These are phyloP conservation scores for Nakazawaea sp. DNA, from an alignment of 805 yeast species.

Conservation along the genomic window DNA sequence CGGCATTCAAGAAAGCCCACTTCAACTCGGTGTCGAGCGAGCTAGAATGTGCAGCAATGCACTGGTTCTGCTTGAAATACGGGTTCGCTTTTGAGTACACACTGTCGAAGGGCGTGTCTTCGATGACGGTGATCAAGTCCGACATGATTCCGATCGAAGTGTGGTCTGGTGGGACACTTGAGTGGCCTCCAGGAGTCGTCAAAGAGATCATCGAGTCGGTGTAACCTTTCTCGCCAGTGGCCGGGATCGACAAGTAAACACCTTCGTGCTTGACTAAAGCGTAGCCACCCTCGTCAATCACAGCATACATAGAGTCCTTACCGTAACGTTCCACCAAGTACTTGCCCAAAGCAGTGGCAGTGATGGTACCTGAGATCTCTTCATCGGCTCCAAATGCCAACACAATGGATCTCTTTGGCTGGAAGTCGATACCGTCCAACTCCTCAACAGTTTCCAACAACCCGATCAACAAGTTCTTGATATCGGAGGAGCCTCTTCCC, in stretches of 20 bases:
- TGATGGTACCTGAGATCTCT: slow-evolving; percentile 55
- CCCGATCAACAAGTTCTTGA: slow-evolving; percentile 60
- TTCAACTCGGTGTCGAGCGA: slow-evolving; percentile 20
- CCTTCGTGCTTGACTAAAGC: slow-evolving; percentile 34
- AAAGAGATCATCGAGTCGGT: slow-evolving; percentile 36
- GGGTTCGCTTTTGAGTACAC: slow-evolving; percentile 50
- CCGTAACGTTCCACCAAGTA: slow-evolving; percentile 50
- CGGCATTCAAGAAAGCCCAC: slow-evolving; percentile 28
- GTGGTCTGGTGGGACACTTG: slow-evolving; percentile 73
- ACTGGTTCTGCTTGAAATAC: slow-evolving; percentile 49
- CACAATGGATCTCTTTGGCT: slow-evolving; percentile 54
- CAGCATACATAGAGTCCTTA: slow-evolving; percentile 43
- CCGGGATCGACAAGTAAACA: slow-evolving; percentile 44
- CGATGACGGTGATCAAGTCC: slow-evolving; percentile 46
- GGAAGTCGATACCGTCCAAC: slow-evolving; percentile 41
- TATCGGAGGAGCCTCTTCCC: slow-evolving; percentile 74
- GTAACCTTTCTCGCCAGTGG: slow-evolving; percentile 59
- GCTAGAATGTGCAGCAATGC: slow-evolving; percentile 48
- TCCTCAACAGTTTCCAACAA: slow-evolving; percentile 58
- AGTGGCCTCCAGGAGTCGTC: slow-evolving; percentile 73
- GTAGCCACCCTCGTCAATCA: slow-evolving; percentile 66
- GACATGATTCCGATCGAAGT: slow-evolving; percentile 69
- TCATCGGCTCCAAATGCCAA: slow-evolving; percentile 74
- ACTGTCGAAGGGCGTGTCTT: slow-evolving; percentile 45
- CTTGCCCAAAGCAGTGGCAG: slow-evolving; percentile 44